phyloP scores from a whole-genome alignment of 345 rosid genomes.

The Eucalyptus polybractea region DNA sequence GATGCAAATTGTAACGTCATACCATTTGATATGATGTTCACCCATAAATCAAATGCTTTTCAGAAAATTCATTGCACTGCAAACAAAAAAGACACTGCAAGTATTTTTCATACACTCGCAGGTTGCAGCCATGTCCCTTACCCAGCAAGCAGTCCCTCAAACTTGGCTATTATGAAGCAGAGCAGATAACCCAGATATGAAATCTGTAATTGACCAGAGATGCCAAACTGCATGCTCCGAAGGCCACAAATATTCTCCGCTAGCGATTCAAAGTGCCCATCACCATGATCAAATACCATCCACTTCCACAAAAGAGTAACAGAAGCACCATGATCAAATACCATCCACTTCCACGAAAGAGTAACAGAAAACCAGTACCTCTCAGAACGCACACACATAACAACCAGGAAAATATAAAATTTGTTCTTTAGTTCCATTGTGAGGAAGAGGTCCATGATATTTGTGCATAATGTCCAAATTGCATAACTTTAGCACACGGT shows the following conservation, averaged over 20 bases:
- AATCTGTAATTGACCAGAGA: too few relatives aligned
- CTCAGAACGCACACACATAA: too few relatives aligned
- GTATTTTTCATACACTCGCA: too few relatives aligned
- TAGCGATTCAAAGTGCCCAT: neutral
- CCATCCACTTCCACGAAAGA: neutral
- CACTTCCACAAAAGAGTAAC: neutral
- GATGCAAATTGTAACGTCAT: too few relatives aligned
- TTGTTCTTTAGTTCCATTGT: too few relatives aligned
- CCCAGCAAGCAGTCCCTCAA: neutral
- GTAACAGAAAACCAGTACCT: too few relatives aligned
- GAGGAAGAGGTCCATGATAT: too few relatives aligned
- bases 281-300: neutral
- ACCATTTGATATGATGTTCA: neutral
- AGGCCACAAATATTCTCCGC: too few relatives aligned
- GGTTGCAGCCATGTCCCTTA: neutral
- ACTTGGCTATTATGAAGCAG: too few relatives aligned
- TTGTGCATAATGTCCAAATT: neutral
- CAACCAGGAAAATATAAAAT: too few relatives aligned
- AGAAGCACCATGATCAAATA: neutral
- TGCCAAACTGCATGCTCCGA: too few relatives aligned
- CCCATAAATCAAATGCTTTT: neutral
- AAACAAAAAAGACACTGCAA: neutral
- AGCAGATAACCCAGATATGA: too few relatives aligned
- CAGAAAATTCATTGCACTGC: neutral
- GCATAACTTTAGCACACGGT: neutral